Evolutionary conservation across 306 rosid genomes (phyloP).

Genomic region (Malus domestica): DNA sequence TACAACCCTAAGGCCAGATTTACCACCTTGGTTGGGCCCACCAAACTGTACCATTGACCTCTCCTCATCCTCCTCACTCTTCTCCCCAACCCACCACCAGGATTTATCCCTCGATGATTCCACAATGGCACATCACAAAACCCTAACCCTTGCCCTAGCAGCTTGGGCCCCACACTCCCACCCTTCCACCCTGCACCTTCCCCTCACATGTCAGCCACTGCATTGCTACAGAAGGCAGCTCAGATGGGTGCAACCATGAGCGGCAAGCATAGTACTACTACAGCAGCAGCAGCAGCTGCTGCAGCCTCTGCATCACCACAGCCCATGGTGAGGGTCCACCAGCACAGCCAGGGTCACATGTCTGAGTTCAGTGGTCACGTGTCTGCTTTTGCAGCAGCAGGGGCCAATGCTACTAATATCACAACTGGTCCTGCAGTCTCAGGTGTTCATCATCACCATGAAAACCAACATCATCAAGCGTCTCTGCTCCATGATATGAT

Average conservation of each 20-base stretch:
- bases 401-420: too few species aligned
- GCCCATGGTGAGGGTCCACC: slow-evolving; percentile 48
- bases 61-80: slow-evolving; percentile 32
- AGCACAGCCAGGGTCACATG: slow-evolving; percentile 46
- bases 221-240: slow-evolving; percentile 93
- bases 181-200: slow-evolving; percentile 42
- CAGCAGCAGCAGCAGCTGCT: not conserved
- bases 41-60: slow-evolving; percentile 10
- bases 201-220: slow-evolving; percentile 96
- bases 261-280: not conserved
- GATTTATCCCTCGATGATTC: slow-evolving; percentile 19
- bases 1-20: slow-evolving; percentile 29
- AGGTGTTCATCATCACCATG: slow-evolving; percentile 1
- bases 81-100: slow-evolving; percentile 21
- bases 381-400: slow-evolving; percentile 12
- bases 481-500: slow-evolving; percentile 51
- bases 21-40: slow-evolving; percentile 60
- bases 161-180: slow-evolving; percentile 44
- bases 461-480: not conserved
- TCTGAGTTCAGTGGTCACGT: slow-evolving; percentile 12
- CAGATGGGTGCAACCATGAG: slow-evolving; percentile 86
- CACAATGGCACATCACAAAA: not conserved
- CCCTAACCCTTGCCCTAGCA: slow-evolving; percentile 76
- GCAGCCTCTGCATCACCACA: not conserved
- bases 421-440: not conserved